Base-by-base conservation (phyloP, 2,329 filamentous ascomycete species). In the Cadophora luteo-olivacea region DNA sequence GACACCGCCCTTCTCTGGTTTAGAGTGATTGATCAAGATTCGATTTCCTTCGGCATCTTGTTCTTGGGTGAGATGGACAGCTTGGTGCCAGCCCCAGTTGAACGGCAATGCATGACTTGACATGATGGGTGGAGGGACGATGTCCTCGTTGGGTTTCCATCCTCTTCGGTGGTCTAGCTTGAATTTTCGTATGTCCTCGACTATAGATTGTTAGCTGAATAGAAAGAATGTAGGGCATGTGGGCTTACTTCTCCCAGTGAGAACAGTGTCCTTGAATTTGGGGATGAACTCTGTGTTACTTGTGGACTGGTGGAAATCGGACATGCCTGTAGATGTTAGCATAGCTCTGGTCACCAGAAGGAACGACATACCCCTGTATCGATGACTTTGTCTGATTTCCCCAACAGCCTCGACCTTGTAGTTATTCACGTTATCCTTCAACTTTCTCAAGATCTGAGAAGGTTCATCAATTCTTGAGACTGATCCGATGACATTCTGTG, bases 281-380 rank as follows among this genome's bases (percentile, higher is more conserved):
- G 85, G 85, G 75, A 94, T 88, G 78, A 97, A 92, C 0, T 86
- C 82, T 57, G 90, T 91, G 45, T 86, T 85, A 16, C 85, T 84
- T 62, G 91, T 89, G 25, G 92, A 89, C 80, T 91, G 95, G 75
- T 97, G 93, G 76, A 97, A 97, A 79, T 98, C 95, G 9, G 93
- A 91, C 72, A 97, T 84, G 38, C 86, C 87, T 88, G 32, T n/a
- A 65, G 6, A 32, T 25, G 45, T 70, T 24, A 69, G 48, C 19
- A 38, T 3, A 32, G 14, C 9, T 8, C 14, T 36, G 0, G 11
- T 32, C 14, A 51, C 0, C 6, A 12, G 14, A 2, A 65, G 14
- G n/a, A 29, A 14, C 2, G 9, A 36, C 65, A 32, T 78, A 85
- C 90, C 90, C 77, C 95, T 88, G 79, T 97, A 99, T 48, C 95